Evolutionary conservation across 2,329 filamentous ascomycete genomes (phyloP), one percentile per base, ranked within the genome.

Genomic region (Fusarium haematococcum): DNA sequence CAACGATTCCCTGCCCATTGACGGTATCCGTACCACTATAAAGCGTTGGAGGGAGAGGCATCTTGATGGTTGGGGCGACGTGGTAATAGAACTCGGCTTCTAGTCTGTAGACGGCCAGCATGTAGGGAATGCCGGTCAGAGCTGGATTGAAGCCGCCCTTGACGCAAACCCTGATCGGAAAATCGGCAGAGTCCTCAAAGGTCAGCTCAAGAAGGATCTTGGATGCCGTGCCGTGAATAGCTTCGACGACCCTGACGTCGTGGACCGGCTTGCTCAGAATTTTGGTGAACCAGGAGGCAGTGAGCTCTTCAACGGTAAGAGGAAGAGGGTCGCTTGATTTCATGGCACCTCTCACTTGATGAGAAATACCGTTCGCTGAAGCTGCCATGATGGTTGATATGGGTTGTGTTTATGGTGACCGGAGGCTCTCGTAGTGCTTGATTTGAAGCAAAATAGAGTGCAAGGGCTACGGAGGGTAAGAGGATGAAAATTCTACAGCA

Each of bases 221-320:
- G 8, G 69, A 70, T 0, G 64, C 72, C 13, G 64, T 73, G 23
- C 73, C 62, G 4, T 65, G 67, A n/a, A 71, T 63, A 0, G 7
- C n/a, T 2, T 75, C 43, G 1, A 39, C 7, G 18, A 74, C 20
- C 2, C 3, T n/a, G 2, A 30, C 50, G 0, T 63, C 39, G 1
- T 48, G 52, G 6, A 67, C 63, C 3, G 60, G 33, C 1, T 30
- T 62, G 3, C 32, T 50, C 25, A 68, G 13, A 9, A 59, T 20
- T 4, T 68, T 16, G 9, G 58, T 13, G 6, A 73, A 75, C 72
- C 66, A 70, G 1, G 60, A 5, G 9, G 64, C 45, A 5, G 52
- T 60, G 1, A 75, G 72, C 3, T 48, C 63, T 1, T 65, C 18
- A 0, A 33, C 14, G 5, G 60, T 63, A 3, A 75, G 23, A 4